Percentiles rank a stretch among this genome's conserved stretches.
phyloP scores from a whole-genome alignment of 768 basidiomycete species.

The Neoboletus subvelutipes region DNA sequence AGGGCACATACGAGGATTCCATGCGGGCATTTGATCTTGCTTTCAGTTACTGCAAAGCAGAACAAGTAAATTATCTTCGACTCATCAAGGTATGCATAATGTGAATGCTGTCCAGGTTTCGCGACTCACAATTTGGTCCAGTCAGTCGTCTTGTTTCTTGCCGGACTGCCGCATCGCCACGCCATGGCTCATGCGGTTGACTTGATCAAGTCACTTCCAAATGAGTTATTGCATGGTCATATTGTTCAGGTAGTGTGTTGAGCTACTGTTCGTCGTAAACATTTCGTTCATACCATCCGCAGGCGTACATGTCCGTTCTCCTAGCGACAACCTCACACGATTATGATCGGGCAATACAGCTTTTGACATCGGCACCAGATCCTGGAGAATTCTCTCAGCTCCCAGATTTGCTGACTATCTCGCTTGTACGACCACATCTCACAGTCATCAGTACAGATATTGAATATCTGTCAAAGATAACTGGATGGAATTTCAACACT shows the following conservation, averaged over 20 bases:
- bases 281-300: background rate
- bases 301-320: conserved; percentile 16
- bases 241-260: conserved; percentile 10
- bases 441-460: background rate
- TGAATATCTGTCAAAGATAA: conserved; percentile 9
- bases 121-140: background rate
- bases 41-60: conserved; percentile 2
- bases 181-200: conserved; percentile 11
- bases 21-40: conserved; percentile 20
- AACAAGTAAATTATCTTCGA: conserved; percentile 10
- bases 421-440: conserved; percentile 6
- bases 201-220: background rate
- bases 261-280: background rate
- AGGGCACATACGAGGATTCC: conserved; percentile 9
- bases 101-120: background rate
- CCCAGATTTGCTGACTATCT: conserved; percentile 16
- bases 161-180: background rate
- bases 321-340: conserved; percentile 10
- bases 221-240: background rate
- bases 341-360: conserved; percentile 3
- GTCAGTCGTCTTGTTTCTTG: conserved; percentile 13
- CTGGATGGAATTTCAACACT: conserved; percentile 15
- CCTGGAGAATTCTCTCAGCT: conserved; percentile 1
- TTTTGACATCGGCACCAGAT: conserved; percentile 8
- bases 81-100: conserved; percentile 13